These are phyloP conservation scores for Metschnikowia lochheadii DNA, from an alignment of 805 yeast genomes.

Conservation along the genomic window DNA sequence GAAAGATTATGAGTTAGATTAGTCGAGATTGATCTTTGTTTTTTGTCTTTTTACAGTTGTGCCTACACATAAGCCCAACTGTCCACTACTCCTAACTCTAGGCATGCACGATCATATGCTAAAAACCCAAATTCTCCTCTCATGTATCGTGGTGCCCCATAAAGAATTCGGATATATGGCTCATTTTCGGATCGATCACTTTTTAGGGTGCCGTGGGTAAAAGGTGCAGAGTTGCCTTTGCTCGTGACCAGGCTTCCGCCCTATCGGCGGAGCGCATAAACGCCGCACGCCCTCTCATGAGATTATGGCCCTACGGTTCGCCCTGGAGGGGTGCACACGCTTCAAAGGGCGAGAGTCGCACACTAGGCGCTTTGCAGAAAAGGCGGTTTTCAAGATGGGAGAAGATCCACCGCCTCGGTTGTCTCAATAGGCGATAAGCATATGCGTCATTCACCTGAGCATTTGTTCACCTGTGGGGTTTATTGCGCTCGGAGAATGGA, in stretches of 20 bases:
- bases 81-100: too few species aligned
- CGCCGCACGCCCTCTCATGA: background rate
- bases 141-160: too few species aligned
- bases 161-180: too few species aligned
- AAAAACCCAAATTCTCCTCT: too few species aligned
- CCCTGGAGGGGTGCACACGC: background rate
- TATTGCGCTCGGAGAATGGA: too few species aligned
- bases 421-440: background rate
- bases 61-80: too few species aligned
- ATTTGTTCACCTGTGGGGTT: background rate
- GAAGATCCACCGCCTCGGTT: background rate
- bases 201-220: background rate
- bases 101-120: too few species aligned
- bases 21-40: too few species aligned
- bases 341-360: background rate
- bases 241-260: background rate
- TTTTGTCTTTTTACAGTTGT: too few species aligned
- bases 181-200: background rate
- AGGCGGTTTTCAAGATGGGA: background rate
- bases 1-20: too few species aligned
- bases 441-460: background rate
- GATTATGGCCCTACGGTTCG: background rate
- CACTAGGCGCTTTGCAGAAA: background rate
- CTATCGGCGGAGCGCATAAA: background rate
- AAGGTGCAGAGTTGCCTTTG: background rate